phyloP scores from a whole-genome alignment of 345 rosid genomes.

The Eucalyptus camaldulensis region DNA sequence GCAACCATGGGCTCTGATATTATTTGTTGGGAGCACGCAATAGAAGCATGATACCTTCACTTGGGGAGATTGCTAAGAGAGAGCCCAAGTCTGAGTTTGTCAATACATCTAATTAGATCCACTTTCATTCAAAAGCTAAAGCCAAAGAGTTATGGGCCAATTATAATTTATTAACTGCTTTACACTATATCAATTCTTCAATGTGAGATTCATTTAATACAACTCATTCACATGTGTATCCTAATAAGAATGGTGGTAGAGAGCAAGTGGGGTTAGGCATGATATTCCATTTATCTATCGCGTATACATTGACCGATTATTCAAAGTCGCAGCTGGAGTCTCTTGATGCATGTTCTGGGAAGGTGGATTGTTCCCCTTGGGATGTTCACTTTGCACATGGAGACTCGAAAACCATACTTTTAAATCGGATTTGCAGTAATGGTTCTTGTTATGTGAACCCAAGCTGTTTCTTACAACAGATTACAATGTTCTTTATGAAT shows the following conservation, averaged over 20 bases:
- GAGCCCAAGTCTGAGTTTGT: too few species aligned
- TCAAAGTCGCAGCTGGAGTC: background rate
- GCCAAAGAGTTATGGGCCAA: too few species aligned
- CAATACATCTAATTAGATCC: too few species aligned
- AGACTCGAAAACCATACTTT: background rate
- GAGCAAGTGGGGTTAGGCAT: background rate
- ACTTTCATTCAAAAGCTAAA: too few species aligned
- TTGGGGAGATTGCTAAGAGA: too few species aligned
- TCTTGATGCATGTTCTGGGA: background rate
- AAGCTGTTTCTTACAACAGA: background rate
- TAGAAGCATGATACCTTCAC: too few species aligned
- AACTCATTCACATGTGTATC: too few species aligned
- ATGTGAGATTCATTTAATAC: too few species aligned
- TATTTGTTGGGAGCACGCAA: too few species aligned
- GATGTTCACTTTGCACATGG: background rate
- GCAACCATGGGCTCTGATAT: too few species aligned
- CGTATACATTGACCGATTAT: background rate
- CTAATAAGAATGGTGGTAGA: background rate
- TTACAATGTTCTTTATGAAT: background rate
- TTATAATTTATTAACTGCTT: too few species aligned
- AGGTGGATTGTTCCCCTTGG: background rate
- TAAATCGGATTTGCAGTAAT: background rate
- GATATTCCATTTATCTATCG: background rate
- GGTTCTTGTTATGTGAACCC: background rate
- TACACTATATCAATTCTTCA: too few species aligned